Evolutionary conservation across 108 stramenopile species (phyloP), one percentile per base, ranked within the genome.

Genomic region (Conticribra guillardii): DNA sequence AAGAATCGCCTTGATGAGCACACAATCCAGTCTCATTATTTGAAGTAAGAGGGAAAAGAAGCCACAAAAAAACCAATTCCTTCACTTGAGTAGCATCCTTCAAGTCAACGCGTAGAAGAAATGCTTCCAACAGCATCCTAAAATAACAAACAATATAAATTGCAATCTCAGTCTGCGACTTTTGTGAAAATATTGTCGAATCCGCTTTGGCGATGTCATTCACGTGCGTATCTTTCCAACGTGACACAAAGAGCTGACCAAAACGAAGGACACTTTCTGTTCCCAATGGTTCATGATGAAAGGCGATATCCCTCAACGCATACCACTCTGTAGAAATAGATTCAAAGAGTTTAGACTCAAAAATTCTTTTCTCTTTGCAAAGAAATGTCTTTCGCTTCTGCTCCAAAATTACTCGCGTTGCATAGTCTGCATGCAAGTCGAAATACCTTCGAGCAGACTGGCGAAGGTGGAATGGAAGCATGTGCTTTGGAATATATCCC

Each of bases 401-500:
- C 52, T 71, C 63, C 19, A 71, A 32, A 0, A 54, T 37, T 24
- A 46, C 48, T 3, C 47, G 24, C 17, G 67, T 47, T 45, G 60
- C 53, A 48, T 62, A 31, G 5, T 37, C 62, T 56, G 41, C 60
- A 65, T 69, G 22, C 30, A 48, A 4, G 28, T 68, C 61, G 23
- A 53, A 80, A 47, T 74, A 54, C 30, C 53, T 60, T 57, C 79
- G 51, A 11, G 57, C 37, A 24, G 31, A 18, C 19, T 69, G 50
- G 7, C 79, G 79, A 8, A 50, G 21, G 8, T 67, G 67, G 31
- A 74, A 80, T 16, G 50, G 41, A n/a, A 49, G 0, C 78, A 79
- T 79, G 67, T 79, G 78, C 17, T 18, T 62, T 19, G 75, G 67
- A 11, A 69, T 9, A 11, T n/a, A n/a, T n/a, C n/a, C 47, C 16